Evolutionary conservation across 2,329 filamentous ascomycete species (phyloP).

Genomic region (Pestalotiopsis sp.): DNA sequence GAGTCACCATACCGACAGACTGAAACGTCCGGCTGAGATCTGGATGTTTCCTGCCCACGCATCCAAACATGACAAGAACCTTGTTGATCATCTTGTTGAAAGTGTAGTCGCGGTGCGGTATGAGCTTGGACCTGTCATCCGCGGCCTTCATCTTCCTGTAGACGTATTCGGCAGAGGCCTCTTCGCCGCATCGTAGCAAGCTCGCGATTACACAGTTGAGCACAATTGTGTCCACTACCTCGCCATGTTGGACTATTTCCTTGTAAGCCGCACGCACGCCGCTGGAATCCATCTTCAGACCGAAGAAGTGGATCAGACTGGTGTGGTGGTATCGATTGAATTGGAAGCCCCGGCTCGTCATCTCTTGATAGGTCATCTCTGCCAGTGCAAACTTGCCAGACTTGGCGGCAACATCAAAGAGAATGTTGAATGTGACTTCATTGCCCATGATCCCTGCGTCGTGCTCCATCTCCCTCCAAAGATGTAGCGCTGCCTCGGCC

Average conservation of each 20-base stretch:
- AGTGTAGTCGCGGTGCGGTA: conserved; percentile 47
- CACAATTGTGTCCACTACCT: conserved; percentile 84
- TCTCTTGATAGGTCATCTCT: conserved; percentile 82
- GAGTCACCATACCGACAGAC: conserved; percentile 63
- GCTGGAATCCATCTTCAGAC: conserved; percentile 70
- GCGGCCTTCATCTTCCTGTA: conserved; percentile 81
- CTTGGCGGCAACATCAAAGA: conserved; percentile 87
- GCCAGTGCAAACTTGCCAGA: conserved; percentile 81
- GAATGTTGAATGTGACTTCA: conserved; percentile 86
- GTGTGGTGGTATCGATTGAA: conserved; percentile 81
- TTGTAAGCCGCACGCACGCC: conserved; percentile 76
- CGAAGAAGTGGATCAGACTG: conserved; percentile 81
- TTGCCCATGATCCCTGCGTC: conserved; percentile 64
- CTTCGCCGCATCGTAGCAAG: conserved; percentile 75
- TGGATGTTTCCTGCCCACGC: conserved; percentile 54
- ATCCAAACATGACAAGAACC: conserved; percentile 58
- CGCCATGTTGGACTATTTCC: conserved; percentile 79
- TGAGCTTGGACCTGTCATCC: conserved; percentile 38
- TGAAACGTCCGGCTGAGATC: conserved; percentile 58
- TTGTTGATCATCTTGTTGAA: conserved; percentile 51
- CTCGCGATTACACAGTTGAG: conserved; percentile 85
- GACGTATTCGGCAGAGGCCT: conserved; percentile 73
- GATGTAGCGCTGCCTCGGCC: conserved; percentile 66
- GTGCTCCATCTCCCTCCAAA: conserved; percentile 91
- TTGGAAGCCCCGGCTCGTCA: conserved; percentile 65